phyloP scores from a whole-genome alignment of 805 yeast genomes.

The Lipomyces yamadae region DNA sequence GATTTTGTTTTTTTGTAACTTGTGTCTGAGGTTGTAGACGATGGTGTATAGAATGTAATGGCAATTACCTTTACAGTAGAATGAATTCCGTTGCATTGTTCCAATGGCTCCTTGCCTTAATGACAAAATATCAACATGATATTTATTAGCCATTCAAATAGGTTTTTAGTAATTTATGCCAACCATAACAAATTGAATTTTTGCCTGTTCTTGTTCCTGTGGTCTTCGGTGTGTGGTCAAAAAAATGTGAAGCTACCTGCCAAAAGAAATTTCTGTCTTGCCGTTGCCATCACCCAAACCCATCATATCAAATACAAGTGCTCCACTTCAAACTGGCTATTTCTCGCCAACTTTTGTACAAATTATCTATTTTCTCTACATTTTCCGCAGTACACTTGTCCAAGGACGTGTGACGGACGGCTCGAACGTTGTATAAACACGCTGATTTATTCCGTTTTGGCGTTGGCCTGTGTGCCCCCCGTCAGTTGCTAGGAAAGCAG shows the following conservation, averaged over 20 bases:
- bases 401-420: conserved; percentile 6
- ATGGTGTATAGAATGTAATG: neutral
- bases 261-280: neutral
- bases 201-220: too few relatives aligned
- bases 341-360: neutral
- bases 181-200: too few relatives aligned
- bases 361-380: neutral
- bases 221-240: too few relatives aligned
- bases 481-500: conserved; percentile 5
- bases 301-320: neutral
- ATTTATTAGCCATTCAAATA: too few relatives aligned
- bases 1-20: neutral
- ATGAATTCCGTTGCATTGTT: too few relatives aligned
- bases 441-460: conserved; percentile 5
- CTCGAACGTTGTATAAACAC: neutral
- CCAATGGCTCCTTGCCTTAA: too few relatives aligned
- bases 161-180: too few relatives aligned
- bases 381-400: neutral
- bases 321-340: neutral
- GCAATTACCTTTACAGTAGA: neutral
- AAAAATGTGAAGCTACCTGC: too few relatives aligned
- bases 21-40: neutral
- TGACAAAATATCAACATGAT: too few relatives aligned
- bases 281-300: conserved; percentile 2
- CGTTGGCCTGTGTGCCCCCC: conserved; percentile 5